Base-by-base conservation (phyloP, 148 eudicot species). In the Chenopodium album region DNA sequence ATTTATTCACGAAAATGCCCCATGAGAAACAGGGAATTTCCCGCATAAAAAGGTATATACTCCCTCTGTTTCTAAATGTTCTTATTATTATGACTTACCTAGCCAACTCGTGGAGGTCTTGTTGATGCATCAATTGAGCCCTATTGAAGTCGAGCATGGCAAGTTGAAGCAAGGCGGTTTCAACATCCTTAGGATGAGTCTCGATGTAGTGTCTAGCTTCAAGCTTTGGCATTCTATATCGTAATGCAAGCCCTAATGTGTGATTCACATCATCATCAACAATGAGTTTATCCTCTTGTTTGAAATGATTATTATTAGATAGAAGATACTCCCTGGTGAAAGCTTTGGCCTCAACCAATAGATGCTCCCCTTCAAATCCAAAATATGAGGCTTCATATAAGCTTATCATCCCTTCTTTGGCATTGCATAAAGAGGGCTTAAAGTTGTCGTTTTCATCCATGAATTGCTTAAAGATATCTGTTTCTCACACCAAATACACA, bases 381-480 rank as follows among this genome's bases (percentile, higher is more conserved):
- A 85, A 71, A 37, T 85, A 47, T 34, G 91, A 87, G 76, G 89
- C 91, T 85, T 89, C 91, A 47, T 85, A 82, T 71, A 87, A 82
- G 79, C 84, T 82, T 47, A 89, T 7, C 76, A 89, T 26, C 6
- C 88, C 87, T 59, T 79, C n/a, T 0, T 74, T 71, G 69, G 85
- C 88, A 13, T 67, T 32, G 9, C 14, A 20, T 28, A 83, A 73
- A 7, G 52, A 64, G 54, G 75, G 71, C 19, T 19, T 66, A 67
- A 87, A 87, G 7, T 79, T 76, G 10, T 85, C 88, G 16, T 76
- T 63, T 0, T 71, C 19, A 16, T 87, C 88, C 77, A 41, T 82
- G 78, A 83, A 89, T 9, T 71, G 72, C 26, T 76, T 28, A 26
- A 89, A 87, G 7, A 85, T 66, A 72, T 89, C 91, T 89, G 80